Evolutionary conservation across 2,329 filamentous ascomycete species (phyloP), one percentile per base, ranked within the genome.

Genomic region (Aureobasidium lini): DNA sequence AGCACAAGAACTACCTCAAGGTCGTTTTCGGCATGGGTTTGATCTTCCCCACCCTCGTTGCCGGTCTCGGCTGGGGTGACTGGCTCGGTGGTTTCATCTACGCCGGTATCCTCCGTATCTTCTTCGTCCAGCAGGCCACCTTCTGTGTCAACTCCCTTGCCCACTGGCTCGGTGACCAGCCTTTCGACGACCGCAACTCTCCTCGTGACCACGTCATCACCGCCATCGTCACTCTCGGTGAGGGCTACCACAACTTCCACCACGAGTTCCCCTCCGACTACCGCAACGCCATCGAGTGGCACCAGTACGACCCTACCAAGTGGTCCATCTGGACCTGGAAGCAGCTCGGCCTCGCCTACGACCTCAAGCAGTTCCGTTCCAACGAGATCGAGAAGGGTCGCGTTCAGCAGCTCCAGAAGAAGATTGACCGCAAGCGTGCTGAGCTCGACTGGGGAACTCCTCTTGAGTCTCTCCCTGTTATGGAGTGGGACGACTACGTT

Each of bases 241-340:
- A 92, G 76, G 90, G 90, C 32, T 95, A 95, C 79, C 90, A 95
- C 82, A 95, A 95, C 82, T 95, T 95, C 82, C 90, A 95, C 77
- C 90, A 95, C 81, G 90, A 95, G 75, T 95, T 95, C 77, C 90
- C 90, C 58, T 93, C 89, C 10, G 90, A 95, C 75, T 95, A 94
- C 84, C 89, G 90, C 72, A 95, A 95, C 72, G 90, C 89, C 63
- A 93, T 94, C 66, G 81, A 90, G 75, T 95, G 90, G 89, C 87
- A 85, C 77, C 90, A 95, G 77, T 95, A 95, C 70, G 90, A 95
- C 73, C 90, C 90, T 48, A 95, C 90, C 73, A 95, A 95, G 79
- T 94, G 90, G 89, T 82, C 78, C 71, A 95, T 95, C 79, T 90
- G 85, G 85, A 68, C 79, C 61, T 92, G 88, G 86, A 94, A 93